Percentiles rank a stretch among this genome's conserved stretches.
These are phyloP conservation scores for Ilyonectria sp. DNA, from an alignment of 2,329 filamentous ascomycete genomes.

Conservation along the genomic window DNA sequence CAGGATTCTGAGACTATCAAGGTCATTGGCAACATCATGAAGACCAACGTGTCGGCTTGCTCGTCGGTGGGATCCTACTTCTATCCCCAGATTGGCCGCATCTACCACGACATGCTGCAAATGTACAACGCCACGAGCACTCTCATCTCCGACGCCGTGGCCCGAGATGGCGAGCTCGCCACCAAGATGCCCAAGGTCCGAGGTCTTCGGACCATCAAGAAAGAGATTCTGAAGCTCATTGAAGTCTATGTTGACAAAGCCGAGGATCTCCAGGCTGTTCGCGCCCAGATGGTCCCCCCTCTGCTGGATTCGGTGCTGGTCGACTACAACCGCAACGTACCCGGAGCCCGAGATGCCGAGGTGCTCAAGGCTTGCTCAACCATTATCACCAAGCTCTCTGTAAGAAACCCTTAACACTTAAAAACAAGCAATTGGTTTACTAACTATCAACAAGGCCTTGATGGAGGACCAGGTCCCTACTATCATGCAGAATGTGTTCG, in stretches of 20 bases:
- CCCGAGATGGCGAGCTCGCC: slow-evolving; percentile 88
- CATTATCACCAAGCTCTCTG: slow-evolving; percentile 95
- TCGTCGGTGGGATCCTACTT: slow-evolving; percentile 97
- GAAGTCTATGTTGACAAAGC: slow-evolving; percentile 99
- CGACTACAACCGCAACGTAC: slow-evolving; percentile 97
- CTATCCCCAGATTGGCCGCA: slow-evolving; percentile 96
- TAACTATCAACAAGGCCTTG: slow-evolving; percentile 71
- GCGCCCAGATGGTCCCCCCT: slow-evolving; percentile 94
- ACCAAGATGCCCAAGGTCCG: slow-evolving; percentile 98
- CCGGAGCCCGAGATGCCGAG: slow-evolving; percentile 95
- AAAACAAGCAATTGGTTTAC: background rate
- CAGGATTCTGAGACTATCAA: slow-evolving; percentile 97
- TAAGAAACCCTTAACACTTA: slow-evolving; percentile 62
- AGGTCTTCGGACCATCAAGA: slow-evolving; percentile 97
- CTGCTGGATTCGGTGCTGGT: slow-evolving; percentile 93
- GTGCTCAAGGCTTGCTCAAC: slow-evolving; percentile 98
- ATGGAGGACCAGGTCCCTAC: slow-evolving; percentile 99
- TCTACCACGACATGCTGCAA: slow-evolving; percentile 98
- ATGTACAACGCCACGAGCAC: slow-evolving; percentile 99
- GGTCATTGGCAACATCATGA: slow-evolving; percentile 99
- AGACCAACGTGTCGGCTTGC: slow-evolving; percentile 99
- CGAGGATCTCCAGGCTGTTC: slow-evolving; percentile 94
- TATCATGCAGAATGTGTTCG: slow-evolving; percentile 99
- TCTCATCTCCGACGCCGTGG: slow-evolving; percentile 94
- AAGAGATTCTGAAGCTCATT: slow-evolving; percentile 98